Conservation (phyloP, 2,329 filamentous ascomycete species). For the Cladosporium halotolerans region DNA sequence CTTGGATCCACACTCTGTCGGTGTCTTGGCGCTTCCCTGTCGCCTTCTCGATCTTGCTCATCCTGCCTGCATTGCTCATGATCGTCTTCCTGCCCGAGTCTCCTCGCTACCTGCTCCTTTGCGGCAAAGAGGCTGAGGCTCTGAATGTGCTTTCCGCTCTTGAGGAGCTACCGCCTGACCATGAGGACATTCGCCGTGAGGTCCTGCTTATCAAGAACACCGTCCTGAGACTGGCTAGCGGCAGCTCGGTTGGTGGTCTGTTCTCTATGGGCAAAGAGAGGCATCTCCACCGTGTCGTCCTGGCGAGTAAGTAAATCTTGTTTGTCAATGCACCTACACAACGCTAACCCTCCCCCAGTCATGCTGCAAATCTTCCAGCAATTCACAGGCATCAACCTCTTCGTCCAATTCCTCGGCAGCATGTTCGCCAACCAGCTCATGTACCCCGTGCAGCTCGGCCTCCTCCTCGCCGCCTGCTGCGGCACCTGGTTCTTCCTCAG, state of each 20-base stretch:
- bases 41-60: conserved; percentile 8
- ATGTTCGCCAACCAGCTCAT: conserved; percentile 17
- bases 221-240: conserved; percentile 3
- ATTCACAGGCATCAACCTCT: conserved; percentile 12
- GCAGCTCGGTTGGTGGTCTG: conserved; percentile 2
- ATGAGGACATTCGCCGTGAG: conserved; percentile 10
- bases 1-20: not conserved
- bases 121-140: conserved; percentile 10
- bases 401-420: conserved; percentile 12
- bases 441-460: conserved; percentile 15
- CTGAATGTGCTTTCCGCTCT: conserved; percentile 8
- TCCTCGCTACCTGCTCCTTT: conserved; percentile 11
- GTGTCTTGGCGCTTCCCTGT: conserved; percentile 12
- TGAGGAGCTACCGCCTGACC: conserved; percentile 4
- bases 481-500: conserved; percentile 23
- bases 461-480: conserved; percentile 21
- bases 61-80: conserved; percentile 6
- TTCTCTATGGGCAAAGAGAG: conserved; percentile 10
- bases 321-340: not conserved
- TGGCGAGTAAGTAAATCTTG: conserved; percentile 1
- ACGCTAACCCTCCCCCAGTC: not conserved
- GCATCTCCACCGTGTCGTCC: conserved; percentile 8
- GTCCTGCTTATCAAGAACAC: conserved; percentile 10
- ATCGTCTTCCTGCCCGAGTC: conserved; percentile 13
- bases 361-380: conserved; percentile 11